phyloP scores from a whole-genome alignment of 495 filamentous ascomycete species.

The Polyplosphaeria fusca region DNA sequence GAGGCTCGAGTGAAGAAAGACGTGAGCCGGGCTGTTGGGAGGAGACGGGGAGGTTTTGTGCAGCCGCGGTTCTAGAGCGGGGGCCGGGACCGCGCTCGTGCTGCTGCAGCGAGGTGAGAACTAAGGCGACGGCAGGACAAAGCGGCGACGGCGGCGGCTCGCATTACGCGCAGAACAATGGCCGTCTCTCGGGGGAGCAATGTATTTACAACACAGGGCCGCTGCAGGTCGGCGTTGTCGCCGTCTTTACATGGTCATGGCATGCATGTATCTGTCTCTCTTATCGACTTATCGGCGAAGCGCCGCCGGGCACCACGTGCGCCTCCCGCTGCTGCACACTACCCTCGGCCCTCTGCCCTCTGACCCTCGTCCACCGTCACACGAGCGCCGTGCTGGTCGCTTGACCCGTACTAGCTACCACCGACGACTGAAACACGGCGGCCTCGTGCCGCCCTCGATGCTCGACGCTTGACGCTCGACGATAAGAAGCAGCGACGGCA shows the following conservation, averaged over 20 bases:
- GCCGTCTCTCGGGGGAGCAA: background rate
- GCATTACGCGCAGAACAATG: background rate
- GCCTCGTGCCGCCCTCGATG: no score
- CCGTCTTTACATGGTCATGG: background rate
- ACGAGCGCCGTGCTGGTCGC: slow-evolving; percentile 7
- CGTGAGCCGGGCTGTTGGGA: background rate
- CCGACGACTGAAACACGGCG: slow-evolving; percentile 18
- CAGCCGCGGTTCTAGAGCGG: background rate
- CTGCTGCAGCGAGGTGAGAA: background rate
- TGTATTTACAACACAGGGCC: slow-evolving; percentile 1
- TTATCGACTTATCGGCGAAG: slow-evolving; percentile 10
- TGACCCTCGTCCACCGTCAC: background rate
- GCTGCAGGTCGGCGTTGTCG: slow-evolving; percentile 5
- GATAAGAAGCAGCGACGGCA: background rate
- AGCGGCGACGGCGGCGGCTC: background rate
- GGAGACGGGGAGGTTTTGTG: background rate
- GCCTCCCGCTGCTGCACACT: no score
- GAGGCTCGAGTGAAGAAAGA: background rate
- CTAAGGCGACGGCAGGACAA: background rate
- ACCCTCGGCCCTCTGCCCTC: background rate
- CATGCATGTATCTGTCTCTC: slow-evolving; percentile 1
- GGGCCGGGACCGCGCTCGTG: background rate
- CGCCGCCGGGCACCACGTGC: slow-evolving; percentile 15
- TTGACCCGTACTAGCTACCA: slow-evolving; percentile 12
- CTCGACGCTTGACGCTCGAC: background rate